Conservation (phyloP, 192 early-diverging fungal genomes). For the Coemansia sp. region DNA sequence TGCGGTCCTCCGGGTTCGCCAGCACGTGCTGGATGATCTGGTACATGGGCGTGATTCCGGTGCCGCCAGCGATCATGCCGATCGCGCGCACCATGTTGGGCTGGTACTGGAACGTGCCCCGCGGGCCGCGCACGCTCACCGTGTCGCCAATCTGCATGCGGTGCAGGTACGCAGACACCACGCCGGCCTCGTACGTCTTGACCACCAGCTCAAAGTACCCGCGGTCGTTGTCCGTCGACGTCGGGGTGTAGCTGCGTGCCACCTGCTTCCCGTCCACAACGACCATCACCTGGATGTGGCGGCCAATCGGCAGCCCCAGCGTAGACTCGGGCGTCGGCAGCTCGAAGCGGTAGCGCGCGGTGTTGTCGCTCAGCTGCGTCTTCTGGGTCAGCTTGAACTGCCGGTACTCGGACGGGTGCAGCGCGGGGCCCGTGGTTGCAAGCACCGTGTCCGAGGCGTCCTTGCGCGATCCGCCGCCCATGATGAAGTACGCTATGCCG, state of each 20-base stretch:
- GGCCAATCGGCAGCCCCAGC: constrained; percentile 89
- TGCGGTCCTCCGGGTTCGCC: constrained; percentile 84
- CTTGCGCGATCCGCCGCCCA: constrained; percentile 5
- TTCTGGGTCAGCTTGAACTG: constrained; percentile 76
- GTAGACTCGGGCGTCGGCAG: constrained; percentile 62
- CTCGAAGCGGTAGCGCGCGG: constrained; percentile 85
- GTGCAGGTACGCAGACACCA: constrained; percentile 70
- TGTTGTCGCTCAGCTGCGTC: constrained; percentile 74
- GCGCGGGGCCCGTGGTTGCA: constrained; percentile 38
- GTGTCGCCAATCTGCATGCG: constrained; percentile 68
- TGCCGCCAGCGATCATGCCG: constrained; percentile 94
- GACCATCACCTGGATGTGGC: constrained; percentile 87
- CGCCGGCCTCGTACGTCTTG: constrained; percentile 85
- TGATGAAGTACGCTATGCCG: constrained; percentile 31
- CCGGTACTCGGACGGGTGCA: constrained; percentile 70
- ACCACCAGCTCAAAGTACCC: constrained; percentile 90
- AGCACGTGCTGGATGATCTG: constrained; percentile 85
- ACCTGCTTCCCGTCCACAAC: constrained; percentile 79
- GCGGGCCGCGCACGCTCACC: constrained; percentile 79
- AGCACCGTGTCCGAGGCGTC: background rate
- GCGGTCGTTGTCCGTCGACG: constrained; percentile 72
- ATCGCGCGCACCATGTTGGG: constrained; percentile 73
- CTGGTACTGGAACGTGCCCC: constrained; percentile 82
- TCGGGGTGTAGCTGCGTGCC: constrained; percentile 88
- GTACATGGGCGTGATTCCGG: constrained; percentile 95